Evolutionary conservation across 2,329 filamentous ascomycete genomes (phyloP).

Genomic region (Epichloe uncinata): DNA sequence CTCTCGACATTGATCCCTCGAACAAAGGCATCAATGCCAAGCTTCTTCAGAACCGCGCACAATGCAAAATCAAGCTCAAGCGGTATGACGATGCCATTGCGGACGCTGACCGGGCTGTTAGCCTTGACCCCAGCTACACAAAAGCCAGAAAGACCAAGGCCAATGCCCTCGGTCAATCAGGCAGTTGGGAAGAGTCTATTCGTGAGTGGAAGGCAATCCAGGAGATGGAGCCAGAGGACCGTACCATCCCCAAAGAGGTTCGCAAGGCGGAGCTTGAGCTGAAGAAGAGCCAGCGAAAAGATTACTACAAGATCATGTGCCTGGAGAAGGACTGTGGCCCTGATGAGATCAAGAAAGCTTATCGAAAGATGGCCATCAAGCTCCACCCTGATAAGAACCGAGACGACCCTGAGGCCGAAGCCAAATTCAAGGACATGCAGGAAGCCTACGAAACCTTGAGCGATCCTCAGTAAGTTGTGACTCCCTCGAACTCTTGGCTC

Average conservation of each 20-base stretch:
- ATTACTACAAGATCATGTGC: constrained; percentile 96
- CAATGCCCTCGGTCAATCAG: constrained; percentile 72
- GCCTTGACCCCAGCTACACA: constrained; percentile 69
- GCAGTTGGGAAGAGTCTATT: constrained; percentile 84
- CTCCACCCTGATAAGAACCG: constrained; percentile 98
- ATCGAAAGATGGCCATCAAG: constrained; percentile 84
- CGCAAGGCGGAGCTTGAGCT: constrained; percentile 84
- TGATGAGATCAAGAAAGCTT: constrained; percentile 86
- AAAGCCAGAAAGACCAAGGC: constrained; percentile 93
- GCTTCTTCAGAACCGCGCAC: constrained; percentile 82
- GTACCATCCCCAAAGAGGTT: constrained; percentile 69
- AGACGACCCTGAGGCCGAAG: constrained; percentile 68
- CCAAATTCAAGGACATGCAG: constrained; percentile 93
- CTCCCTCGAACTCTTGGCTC: neutral
- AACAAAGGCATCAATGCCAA: constrained; percentile 94
- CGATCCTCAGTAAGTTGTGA: constrained; percentile 65
- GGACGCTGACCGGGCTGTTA: constrained; percentile 75
- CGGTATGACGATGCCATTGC: constrained; percentile 67
- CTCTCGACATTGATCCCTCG: constrained; percentile 69
- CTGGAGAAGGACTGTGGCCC: constrained; percentile 77
- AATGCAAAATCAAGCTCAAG: constrained; percentile 74
- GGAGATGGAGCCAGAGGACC: constrained; percentile 72
- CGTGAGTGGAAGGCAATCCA: constrained; percentile 78
- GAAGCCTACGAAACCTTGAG: constrained; percentile 95
- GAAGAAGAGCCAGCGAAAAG: constrained; percentile 95